Percentiles rank a stretch among this genome's conserved stretches.
Conservation (phyloP, 139 green algal genomes). For the Picochlorum sp. region DNA sequence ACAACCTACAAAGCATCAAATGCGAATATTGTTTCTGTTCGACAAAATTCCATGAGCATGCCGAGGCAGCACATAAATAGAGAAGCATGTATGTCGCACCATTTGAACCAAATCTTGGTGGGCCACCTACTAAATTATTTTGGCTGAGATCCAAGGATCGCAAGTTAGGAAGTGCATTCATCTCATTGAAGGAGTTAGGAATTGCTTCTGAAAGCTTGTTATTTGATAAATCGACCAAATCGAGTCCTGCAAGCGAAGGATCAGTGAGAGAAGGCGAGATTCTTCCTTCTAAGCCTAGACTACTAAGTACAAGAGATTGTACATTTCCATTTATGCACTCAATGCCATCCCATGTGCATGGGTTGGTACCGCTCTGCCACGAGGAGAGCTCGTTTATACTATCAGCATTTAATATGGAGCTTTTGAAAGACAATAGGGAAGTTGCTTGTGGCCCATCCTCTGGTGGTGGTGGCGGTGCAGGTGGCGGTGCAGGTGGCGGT, state of each 20-base stretch:
- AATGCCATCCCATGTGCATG: not conserved
- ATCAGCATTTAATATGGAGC: not conserved
- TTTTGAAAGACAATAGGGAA: not conserved
- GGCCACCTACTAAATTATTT: not conserved
- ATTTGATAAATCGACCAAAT: not conserved
- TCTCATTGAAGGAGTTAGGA: not conserved
- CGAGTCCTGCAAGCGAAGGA: not conserved
- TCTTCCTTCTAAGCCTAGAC: not conserved
- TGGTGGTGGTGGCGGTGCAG: not conserved
- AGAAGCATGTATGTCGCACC: not conserved
- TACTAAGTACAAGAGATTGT: not conserved
- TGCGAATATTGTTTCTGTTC: not conserved
- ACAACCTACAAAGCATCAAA: not conserved
- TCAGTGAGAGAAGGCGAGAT: not conserved
- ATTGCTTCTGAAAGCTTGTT: slow-evolving; percentile 1
- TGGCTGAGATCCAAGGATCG: not conserved
- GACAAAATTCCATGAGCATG: not conserved
- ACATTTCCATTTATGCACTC: not conserved
- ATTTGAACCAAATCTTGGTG: not conserved
- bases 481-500: not conserved
- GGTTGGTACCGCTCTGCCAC: not conserved
- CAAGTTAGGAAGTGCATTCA: not conserved
- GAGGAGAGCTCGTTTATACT: not conserved
- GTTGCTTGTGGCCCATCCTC: not conserved
- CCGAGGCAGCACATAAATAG: not conserved